Evolutionary conservation across 257 asterid species (phyloP), one percentile per base, ranked within the genome.

Genomic region (Agastache rugosa): DNA sequence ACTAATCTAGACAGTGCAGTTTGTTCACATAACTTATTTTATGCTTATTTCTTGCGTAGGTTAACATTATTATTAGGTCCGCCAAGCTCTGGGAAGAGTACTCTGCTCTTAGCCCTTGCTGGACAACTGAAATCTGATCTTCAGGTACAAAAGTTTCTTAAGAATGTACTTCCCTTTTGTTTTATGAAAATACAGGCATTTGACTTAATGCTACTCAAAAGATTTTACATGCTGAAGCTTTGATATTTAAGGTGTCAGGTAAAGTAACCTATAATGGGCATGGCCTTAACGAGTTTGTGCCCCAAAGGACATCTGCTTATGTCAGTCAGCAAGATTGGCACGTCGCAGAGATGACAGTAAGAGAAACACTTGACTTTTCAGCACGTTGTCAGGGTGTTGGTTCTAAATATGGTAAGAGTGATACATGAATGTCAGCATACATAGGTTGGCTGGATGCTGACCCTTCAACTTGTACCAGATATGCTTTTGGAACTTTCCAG

Each of bases 11-110:
- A 19, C 72, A 17, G 47, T 67, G 25, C 72, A 62, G 60, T 73
- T 76, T 66, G 54, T 76, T 72, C 66, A 59, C 78, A 48, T 67
- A 39, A 68, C 77, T 76, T 39, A 81, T 59, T 15, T 60, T 22
- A 34, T 23, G 20, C 55, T 83, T 72, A 63, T 78, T 62, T 76
- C 39, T 74, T 66, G 72, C 83, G 47, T 83, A 94, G 98, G 75
- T 90, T 90, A 79, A 94, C 98, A 53, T 87, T 94, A 69, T 78
- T 94, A 61, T 73, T 94, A 87, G 97, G 98, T 53, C 98, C 97
- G 42, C 98, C 98, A 56, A 87, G 98, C 90, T 94, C 98, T 72
- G 98, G 98, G 79, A 94, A 94, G 90, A 91, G 95, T 1, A 91
- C 97, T 27, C 72, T 94, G 82, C 87, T 94, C 42, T 75, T 90